phyloP scores from a whole-genome alignment of 139 green algal genomes.

The Marvania coccoides region DNA sequence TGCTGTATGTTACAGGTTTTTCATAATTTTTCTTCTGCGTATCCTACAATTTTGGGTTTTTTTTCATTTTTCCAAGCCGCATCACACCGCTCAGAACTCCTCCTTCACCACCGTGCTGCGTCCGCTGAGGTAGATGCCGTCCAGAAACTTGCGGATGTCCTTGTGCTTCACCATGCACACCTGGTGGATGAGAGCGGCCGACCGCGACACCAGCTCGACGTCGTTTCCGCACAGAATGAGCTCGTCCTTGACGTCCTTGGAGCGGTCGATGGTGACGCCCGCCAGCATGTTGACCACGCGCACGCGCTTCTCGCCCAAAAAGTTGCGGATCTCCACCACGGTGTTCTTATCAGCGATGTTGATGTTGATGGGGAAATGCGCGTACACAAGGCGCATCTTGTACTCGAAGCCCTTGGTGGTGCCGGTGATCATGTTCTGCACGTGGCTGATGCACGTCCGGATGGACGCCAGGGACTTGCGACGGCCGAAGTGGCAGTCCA shows the following conservation, averaged over 20 bases:
- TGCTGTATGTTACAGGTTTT: neutral
- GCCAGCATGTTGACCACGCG: slow-evolving; percentile 88
- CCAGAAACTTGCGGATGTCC: slow-evolving; percentile 99
- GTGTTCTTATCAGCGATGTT: slow-evolving; percentile 78
- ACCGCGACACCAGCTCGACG: slow-evolving; percentile 90
- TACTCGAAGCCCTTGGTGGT: slow-evolving; percentile 90
- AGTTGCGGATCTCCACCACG: slow-evolving; percentile 95
- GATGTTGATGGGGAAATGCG: slow-evolving; percentile 99
- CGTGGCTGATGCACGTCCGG: slow-evolving; percentile 55
- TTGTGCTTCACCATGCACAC: slow-evolving; percentile 63
- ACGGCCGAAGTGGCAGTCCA: slow-evolving; percentile 85
- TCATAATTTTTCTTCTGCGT: neutral
- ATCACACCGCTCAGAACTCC: neutral
- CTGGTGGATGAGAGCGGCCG: slow-evolving; percentile 85
- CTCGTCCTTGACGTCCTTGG: slow-evolving; percentile 92
- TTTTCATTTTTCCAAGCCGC: neutral
- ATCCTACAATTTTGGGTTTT: neutral
- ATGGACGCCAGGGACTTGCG: slow-evolving; percentile 89
- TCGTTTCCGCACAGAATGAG: slow-evolving; percentile 90
- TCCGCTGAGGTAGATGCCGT: slow-evolving; percentile 95
- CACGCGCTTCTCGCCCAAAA: slow-evolving; percentile 98
- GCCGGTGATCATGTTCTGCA: slow-evolving; percentile 62
- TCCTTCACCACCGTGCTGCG: slow-evolving; percentile 61
- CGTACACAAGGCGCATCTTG: slow-evolving; percentile 99
- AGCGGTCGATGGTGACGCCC: slow-evolving; percentile 72